These are phyloP conservation scores for Hemerocallis citrina DNA, from an alignment of 106 monocot species.

Conservation along the genomic window DNA sequence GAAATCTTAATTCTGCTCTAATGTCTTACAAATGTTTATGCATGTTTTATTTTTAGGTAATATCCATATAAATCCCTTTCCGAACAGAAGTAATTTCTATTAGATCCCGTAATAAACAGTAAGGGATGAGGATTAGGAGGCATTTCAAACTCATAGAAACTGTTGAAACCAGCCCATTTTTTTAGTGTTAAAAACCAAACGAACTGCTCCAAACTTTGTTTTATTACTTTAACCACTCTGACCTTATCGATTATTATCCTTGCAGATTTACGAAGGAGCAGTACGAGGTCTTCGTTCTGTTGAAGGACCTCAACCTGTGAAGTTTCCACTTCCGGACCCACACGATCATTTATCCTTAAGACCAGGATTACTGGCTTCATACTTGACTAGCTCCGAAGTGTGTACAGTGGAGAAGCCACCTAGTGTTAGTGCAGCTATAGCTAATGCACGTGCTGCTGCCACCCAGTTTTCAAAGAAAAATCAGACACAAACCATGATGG, in stretches of 20 bases:
- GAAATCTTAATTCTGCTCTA: background rate
- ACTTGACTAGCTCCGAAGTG: conserved; percentile 5
- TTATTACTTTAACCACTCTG: background rate
- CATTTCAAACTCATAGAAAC: too few relatives aligned
- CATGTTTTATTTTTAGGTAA: background rate
- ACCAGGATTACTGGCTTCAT: conserved; percentile 41
- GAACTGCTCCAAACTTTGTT: background rate
- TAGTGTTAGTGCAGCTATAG: conserved; percentile 47
- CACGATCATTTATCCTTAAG: conserved; percentile 34
- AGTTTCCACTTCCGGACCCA: conserved; percentile 75
- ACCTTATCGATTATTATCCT: background rate
- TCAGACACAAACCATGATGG: background rate
- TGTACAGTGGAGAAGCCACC: conserved; percentile 14
- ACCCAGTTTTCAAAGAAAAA: conserved; percentile 51
- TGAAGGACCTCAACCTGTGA: conserved; percentile 60
- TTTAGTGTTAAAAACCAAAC: too few relatives aligned
- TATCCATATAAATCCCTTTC: too few relatives aligned
- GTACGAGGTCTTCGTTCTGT: conserved; percentile 57
- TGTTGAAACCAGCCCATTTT: too few relatives aligned
- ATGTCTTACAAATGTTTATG: background rate
- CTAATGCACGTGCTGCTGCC: conserved; percentile 57
- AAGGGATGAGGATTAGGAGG: too few relatives aligned
- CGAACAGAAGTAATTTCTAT: too few relatives aligned
- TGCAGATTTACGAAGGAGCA: conserved; percentile 70
- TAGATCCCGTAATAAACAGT: too few relatives aligned